These are phyloP conservation scores for Bryoglossum gracile DNA, from an alignment of 495 filamentous ascomycete genomes.

Conservation along the genomic window DNA sequence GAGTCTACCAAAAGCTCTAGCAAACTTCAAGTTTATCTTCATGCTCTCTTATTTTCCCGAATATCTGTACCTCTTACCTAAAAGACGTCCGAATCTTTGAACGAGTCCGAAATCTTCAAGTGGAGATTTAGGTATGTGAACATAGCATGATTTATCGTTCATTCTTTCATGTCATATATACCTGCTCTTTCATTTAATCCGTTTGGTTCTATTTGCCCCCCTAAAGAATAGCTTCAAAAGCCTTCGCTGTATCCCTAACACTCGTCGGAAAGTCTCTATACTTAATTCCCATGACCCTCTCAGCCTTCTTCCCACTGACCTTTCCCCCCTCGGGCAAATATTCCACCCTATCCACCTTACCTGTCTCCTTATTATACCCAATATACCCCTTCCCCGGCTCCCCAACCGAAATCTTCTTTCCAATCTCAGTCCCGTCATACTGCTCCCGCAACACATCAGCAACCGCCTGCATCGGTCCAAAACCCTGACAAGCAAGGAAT, in stretches of 20 bases:
- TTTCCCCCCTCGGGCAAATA: background rate
- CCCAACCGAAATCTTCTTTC: slow-evolving; percentile 29
- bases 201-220: background rate
- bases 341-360: slow-evolving; percentile 8
- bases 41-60: no score
- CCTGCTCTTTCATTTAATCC: background rate
- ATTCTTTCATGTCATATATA: background rate
- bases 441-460: slow-evolving; percentile 33
- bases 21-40: no score
- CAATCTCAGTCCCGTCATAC: slow-evolving; percentile 28
- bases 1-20: no score
- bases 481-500: slow-evolving; percentile 26
- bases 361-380: slow-evolving; percentile 22
- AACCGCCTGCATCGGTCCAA: slow-evolving; percentile 29
- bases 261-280: slow-evolving; percentile 15
- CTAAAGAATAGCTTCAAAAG: slow-evolving; percentile 12
- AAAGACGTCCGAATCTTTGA: no score
- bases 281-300: slow-evolving; percentile 17
- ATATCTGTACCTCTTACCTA: no score
- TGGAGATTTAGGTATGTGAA: no score
- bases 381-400: slow-evolving; percentile 34
- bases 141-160: background rate
- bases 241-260: slow-evolving; percentile 18
- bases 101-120: no score
- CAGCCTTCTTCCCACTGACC: slow-evolving; percentile 15